Evolutionary conservation across 345 rosid genomes (phyloP).

Genomic region (Citrus unshiu): DNA sequence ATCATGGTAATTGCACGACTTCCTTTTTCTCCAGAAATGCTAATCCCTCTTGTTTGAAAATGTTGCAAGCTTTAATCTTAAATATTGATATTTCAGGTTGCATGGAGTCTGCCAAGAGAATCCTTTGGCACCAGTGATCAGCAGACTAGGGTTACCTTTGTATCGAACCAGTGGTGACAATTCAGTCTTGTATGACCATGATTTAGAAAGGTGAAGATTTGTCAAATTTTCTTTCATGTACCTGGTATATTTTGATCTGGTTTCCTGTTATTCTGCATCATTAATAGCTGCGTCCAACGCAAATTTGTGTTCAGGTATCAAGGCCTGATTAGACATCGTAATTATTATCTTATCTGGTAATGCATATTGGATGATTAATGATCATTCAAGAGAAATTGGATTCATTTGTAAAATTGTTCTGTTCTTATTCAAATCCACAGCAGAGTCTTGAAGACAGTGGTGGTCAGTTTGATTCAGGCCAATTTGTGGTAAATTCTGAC

Average conservation of each 20-base stretch:
- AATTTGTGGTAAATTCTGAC: background rate
- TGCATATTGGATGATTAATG: background rate
- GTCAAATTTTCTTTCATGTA: background rate
- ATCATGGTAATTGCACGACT: conserved; percentile 52
- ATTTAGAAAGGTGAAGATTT: conserved; percentile 70
- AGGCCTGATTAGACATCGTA: background rate
- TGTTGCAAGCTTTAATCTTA: background rate
- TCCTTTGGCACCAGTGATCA: conserved; percentile 85
- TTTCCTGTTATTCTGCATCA: background rate
- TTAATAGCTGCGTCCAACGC: background rate
- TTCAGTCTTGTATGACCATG: conserved; percentile 94
- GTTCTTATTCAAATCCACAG: background rate
- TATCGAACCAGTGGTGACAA: conserved; percentile 97
- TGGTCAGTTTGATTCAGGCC: background rate
- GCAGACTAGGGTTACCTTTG: conserved; percentile 80
- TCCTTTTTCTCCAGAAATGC: background rate
- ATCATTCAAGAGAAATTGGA: background rate
- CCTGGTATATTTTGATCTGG: background rate
- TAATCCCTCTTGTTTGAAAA: background rate
- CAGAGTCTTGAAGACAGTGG: background rate
- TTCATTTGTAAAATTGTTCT: background rate
- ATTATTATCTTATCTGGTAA: background rate
- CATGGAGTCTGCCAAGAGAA: conserved; percentile 95
- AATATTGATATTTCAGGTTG: conserved; percentile 49
- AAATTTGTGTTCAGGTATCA: background rate